A percentile compares a stretch with the other conserved stretches of the same genome.
Conservation (phyloP, 2,329 filamentous ascomycete genomes). For the Pseudogymnoascus sp. region DNA sequence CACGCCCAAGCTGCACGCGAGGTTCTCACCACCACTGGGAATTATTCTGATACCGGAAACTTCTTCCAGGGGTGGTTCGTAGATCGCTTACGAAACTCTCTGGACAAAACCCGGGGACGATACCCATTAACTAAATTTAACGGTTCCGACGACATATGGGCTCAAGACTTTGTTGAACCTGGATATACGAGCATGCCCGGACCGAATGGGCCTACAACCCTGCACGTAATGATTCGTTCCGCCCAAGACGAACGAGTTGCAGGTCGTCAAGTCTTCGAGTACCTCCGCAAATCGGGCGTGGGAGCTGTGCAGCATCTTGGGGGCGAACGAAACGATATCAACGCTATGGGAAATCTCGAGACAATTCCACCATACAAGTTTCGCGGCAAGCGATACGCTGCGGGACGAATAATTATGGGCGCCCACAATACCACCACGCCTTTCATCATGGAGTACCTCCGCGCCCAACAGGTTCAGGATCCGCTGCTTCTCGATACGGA, state of each 20-base stretch:
- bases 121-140: conserved; percentile 16
- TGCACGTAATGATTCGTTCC: background rate
- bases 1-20: conserved; percentile 26
- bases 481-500: conserved; percentile 29
- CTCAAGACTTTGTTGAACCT: conserved; percentile 33
- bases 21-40: conserved; percentile 19
- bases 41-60: conserved; percentile 18
- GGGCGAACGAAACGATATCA: conserved; percentile 17
- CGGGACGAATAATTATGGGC: conserved; percentile 21
- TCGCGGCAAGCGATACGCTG: conserved; percentile 24
- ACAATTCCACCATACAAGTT: conserved; percentile 24
- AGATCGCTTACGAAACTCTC: background rate
- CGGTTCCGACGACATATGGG: conserved; percentile 28
- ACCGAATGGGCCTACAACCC: conserved; percentile 25
- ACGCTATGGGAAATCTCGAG: conserved; percentile 30
- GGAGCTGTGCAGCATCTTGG: conserved; percentile 27
- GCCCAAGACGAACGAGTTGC: conserved; percentile 16
- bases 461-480: conserved; percentile 29
- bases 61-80: conserved; percentile 2
- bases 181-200: conserved; percentile 33
- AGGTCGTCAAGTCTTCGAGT: conserved; percentile 28
- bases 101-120: conserved; percentile 10
- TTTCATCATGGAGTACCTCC: conserved; percentile 24
- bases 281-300: conserved; percentile 24
- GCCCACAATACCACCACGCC: conserved; percentile 12